phyloP scores from a whole-genome alignment of 1,284 basidiomycete species.

The Jaminaea rosea region DNA sequence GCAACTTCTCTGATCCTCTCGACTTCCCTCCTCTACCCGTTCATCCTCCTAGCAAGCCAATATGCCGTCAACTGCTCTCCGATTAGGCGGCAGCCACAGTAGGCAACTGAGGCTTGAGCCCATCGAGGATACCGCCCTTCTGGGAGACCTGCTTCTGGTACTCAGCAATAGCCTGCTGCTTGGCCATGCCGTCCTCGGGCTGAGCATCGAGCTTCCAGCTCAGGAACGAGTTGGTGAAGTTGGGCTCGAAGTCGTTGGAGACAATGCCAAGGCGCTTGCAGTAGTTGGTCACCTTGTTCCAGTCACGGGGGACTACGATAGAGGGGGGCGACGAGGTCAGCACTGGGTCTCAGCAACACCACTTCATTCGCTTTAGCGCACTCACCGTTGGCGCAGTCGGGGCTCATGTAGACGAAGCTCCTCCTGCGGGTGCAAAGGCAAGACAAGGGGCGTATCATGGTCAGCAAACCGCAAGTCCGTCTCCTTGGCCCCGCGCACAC shows the following conservation, averaged over 20 bases:
- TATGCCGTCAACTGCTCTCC: too few relatives aligned
- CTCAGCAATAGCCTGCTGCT: slow-evolving; percentile 27
- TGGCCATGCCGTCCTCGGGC: slow-evolving; percentile 22
- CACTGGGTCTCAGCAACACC: neutral
- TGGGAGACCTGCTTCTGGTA: slow-evolving; percentile 24
- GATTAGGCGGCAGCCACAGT: too few relatives aligned
- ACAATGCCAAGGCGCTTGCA: slow-evolving; percentile 48
- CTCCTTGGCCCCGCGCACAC: neutral
- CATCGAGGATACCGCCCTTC: slow-evolving; percentile 6
- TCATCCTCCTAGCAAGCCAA: too few relatives aligned
- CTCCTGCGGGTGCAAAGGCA: slow-evolving; percentile 34
- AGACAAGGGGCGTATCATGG: too few relatives aligned
- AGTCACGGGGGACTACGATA: slow-evolving; percentile 20
- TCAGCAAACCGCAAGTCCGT: slow-evolving; percentile 9
- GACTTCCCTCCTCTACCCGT: too few relatives aligned
- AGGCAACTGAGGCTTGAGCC: neutral
- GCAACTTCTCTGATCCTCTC: too few relatives aligned
- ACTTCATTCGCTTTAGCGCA: slow-evolving; percentile 2
- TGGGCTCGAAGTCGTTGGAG: slow-evolving; percentile 40
- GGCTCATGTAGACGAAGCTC: slow-evolving; percentile 48
- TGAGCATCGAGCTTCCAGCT: slow-evolving; percentile 25
- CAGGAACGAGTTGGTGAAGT: slow-evolving; percentile 47
- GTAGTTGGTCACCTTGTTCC: slow-evolving; percentile 47
- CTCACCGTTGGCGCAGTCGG: slow-evolving; percentile 36
- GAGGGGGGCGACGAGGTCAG: neutral